These are phyloP conservation scores for Leccinellum luteum DNA, from an alignment of 768 basidiomycete genomes.

Conservation along the genomic window DNA sequence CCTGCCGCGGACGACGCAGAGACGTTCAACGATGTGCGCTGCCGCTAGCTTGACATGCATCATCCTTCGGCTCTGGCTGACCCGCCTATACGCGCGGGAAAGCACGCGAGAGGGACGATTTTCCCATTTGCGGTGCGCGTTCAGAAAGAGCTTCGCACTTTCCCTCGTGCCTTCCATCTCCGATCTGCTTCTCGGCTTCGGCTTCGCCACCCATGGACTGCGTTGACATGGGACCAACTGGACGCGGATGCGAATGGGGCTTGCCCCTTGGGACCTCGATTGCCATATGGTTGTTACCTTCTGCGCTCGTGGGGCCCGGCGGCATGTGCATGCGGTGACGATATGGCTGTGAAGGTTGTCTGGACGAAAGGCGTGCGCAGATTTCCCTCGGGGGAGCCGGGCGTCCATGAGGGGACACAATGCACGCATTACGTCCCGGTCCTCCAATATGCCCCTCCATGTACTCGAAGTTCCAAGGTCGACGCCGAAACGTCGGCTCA, in stretches of 20 bases:
- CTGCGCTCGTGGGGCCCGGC: conserved; percentile 1
- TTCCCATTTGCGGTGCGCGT: conserved; percentile 11
- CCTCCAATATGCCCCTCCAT: conserved; percentile 2
- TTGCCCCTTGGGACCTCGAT: background rate
- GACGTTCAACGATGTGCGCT: background rate
- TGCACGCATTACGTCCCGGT: conserved; percentile 11
- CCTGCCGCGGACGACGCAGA: background rate
- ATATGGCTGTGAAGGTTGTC: background rate
- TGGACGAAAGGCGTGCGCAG: background rate
- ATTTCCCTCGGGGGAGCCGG: background rate
- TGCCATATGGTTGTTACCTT: background rate
- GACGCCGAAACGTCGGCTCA: background rate
- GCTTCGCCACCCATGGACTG: conserved; percentile 7
- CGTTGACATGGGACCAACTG: conserved; percentile 15
- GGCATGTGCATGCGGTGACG: conserved; percentile 1
- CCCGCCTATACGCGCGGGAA: background rate
- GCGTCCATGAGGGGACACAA: background rate
- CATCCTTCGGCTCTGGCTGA: background rate
- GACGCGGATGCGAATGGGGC: conserved; percentile 6
- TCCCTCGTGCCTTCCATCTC: conserved; percentile 19
- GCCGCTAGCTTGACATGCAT: conserved; percentile 2
- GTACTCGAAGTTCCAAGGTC: conserved; percentile 10
- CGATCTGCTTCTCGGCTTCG: conserved; percentile 26
- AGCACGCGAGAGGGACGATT: conserved; percentile 7
- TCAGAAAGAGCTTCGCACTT: conserved; percentile 12